A percentile compares a stretch with the other conserved stretches of the same genome.
Evolutionary conservation across 225 moss, liverwort and hornwort genomes (phyloP).

Genomic region (Pseudisothecium myosuroides): DNA sequence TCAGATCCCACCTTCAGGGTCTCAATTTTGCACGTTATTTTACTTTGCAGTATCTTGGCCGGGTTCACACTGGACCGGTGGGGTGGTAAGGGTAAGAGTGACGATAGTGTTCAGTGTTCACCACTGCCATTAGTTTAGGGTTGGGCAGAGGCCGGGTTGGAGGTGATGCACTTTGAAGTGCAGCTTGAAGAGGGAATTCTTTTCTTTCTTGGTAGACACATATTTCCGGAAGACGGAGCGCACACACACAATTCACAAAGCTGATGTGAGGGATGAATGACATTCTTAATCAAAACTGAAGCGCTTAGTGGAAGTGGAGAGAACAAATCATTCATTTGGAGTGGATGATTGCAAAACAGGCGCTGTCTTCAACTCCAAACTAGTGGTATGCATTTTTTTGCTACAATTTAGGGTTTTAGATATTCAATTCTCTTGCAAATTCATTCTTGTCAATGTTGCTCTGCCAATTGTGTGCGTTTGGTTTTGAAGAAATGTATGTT

Average conservation of each 20-base stretch:
- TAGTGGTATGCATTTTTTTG: neutral
- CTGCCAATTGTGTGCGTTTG: neutral
- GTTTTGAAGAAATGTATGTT: neutral
- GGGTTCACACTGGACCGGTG: neutral
- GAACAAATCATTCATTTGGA: accelerated
- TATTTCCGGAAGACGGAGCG: accelerated
- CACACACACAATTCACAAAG: neutral
- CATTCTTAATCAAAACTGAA: neutral
- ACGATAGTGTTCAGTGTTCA: neutral
- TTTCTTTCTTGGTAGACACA: neutral
- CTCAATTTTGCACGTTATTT: neutral
- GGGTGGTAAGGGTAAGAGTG: neutral
- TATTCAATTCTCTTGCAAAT: neutral
- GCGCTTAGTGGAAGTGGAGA: accelerated
- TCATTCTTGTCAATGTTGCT: neutral
- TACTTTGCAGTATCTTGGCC: neutral
- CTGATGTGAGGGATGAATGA: neutral
- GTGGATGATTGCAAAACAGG: accelerated
- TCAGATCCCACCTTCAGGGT: neutral
- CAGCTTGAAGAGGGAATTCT: neutral
- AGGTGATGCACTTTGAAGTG: neutral
- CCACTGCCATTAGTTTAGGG: neutral
- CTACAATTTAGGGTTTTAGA: neutral
- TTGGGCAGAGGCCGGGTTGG: neutral
- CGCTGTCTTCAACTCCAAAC: neutral